These are phyloP conservation scores for Chimonanthus praecox DNA, from an alignment of 164 flowering plant species.

Conservation along the genomic window DNA sequence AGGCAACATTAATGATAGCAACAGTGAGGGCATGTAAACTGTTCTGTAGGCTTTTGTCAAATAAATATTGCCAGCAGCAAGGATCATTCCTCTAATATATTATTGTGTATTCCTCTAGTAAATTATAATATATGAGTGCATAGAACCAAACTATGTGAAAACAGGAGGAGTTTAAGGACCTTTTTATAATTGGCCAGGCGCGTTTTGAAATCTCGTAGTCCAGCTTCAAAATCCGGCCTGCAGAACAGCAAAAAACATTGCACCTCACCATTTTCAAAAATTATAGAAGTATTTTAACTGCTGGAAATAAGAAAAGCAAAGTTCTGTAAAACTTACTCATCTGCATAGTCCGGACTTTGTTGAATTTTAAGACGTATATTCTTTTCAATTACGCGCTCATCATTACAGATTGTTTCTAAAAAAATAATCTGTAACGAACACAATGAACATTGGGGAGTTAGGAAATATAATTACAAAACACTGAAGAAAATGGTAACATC, in stretches of 20 bases:
- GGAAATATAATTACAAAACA: too few species aligned
- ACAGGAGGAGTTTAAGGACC: constrained; percentile 11
- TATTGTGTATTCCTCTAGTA: too few species aligned
- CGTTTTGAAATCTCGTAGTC: constrained; percentile 68
- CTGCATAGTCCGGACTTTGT: constrained; percentile 98
- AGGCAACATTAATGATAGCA: too few species aligned
- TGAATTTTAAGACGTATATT: constrained; percentile 95
- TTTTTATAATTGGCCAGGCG: constrained; percentile 87
- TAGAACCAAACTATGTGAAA: too few species aligned
- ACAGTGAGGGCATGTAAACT: too few species aligned
- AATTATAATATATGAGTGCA: too few species aligned
- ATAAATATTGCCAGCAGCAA: too few species aligned
- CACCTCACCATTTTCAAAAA: background rate
- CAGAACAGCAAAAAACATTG: constrained; percentile 16
- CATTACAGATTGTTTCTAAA: constrained; percentile 92
- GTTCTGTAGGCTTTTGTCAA: too few species aligned
- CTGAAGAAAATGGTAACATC: too few species aligned
- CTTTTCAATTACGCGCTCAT: constrained; percentile 77
- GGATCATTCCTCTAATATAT: too few species aligned
- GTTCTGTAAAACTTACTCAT: constrained; percentile 50
- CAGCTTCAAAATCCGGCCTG: constrained; percentile 96
- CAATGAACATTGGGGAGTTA: background rate
- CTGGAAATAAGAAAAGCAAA: constrained; percentile 8
- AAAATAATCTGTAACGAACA: constrained; percentile 65
- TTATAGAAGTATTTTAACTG: background rate